These are phyloP conservation scores for Colletotrichum sp. DNA, from an alignment of 2,329 filamentous ascomycete genomes.

Conservation along the genomic window DNA sequence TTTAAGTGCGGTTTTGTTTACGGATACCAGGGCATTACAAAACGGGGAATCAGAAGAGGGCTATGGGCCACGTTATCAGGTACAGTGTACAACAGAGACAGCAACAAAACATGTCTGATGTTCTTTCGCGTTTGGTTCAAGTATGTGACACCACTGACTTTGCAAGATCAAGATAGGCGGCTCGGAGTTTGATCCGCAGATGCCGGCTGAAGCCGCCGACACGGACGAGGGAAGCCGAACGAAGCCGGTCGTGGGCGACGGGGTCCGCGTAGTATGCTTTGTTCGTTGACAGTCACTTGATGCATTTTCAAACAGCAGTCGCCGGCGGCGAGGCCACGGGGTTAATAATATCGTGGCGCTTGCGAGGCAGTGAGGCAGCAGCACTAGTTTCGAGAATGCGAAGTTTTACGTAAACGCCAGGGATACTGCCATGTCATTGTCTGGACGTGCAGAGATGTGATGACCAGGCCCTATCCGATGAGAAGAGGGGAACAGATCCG, in stretches of 20 bases:
- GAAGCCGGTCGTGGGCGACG: background rate
- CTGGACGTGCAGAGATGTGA: background rate
- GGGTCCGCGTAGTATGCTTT: background rate
- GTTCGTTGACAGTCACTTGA: background rate
- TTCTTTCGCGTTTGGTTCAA: background rate
- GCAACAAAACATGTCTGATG: background rate
- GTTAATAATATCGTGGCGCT: background rate
- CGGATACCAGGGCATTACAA: background rate
- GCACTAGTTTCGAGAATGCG: background rate
- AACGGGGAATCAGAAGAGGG: background rate
- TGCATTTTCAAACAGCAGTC: background rate
- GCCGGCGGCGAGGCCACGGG: background rate
- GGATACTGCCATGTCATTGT: background rate
- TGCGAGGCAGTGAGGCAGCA: background rate
- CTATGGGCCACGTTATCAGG: background rate
- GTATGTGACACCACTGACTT: background rate
- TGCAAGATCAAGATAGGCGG: background rate
- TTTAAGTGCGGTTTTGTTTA: background rate
- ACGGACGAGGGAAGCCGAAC: background rate
- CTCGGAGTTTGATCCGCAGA: background rate
- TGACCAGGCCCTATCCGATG: background rate
- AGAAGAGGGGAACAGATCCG: background rate
- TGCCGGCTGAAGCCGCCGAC: background rate
- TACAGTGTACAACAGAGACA: background rate
- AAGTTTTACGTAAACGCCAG: background rate